Conservation (phyloP, 768 basidiomycete genomes). For the Suillus placidus region DNA sequence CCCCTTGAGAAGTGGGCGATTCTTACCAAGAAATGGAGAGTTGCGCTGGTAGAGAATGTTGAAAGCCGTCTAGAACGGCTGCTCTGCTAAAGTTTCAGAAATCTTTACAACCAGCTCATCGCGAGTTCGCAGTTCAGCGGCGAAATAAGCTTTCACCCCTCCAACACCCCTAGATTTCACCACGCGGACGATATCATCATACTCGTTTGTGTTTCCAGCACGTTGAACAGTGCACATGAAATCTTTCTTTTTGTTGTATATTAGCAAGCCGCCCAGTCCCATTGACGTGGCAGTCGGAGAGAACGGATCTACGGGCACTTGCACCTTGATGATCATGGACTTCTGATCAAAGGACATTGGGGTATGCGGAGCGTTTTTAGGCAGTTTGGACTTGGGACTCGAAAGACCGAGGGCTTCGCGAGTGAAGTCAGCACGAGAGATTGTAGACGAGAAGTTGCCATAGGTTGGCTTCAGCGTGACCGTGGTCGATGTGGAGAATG, state of each 20-base stretch:
- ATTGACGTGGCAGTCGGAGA: conserved; percentile 9
- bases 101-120: conserved; percentile 54
- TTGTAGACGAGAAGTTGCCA: conserved; percentile 14
- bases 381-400: conserved; percentile 20
- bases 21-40: not conserved
- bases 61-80: conserved; percentile 45
- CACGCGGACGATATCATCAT: conserved; percentile 42
- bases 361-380: conserved; percentile 18
- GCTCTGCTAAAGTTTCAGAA: conserved; percentile 55
- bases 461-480: conserved; percentile 53
- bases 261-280: conserved; percentile 34
- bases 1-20: not conserved
- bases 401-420: conserved; percentile 35
- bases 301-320: conserved; percentile 40
- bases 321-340: conserved; percentile 55
- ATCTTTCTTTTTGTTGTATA: conserved; percentile 58
- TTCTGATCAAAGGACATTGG: conserved; percentile 38
- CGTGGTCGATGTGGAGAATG: conserved; percentile 46
- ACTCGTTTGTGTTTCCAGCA: conserved; percentile 36
- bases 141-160: conserved; percentile 55
- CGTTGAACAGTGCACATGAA: conserved; percentile 48
- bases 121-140: conserved; percentile 49
- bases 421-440: conserved; percentile 33
- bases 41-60: not conserved
- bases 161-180: conserved; percentile 46